Evolutionary conservation across 345 rosid species (phyloP).

Genomic region (Melaleuca alternifolia): DNA sequence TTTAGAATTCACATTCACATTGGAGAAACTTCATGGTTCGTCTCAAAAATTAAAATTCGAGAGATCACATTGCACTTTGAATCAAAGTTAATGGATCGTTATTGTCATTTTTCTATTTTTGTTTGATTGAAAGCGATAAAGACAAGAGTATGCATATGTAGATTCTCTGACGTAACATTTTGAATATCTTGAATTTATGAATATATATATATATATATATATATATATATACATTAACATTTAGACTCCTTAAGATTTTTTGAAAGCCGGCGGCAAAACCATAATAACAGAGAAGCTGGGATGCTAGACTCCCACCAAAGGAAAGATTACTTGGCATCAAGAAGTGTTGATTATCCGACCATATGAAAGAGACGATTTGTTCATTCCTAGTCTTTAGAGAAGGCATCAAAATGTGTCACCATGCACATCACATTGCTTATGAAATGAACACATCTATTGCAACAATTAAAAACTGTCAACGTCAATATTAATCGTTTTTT

Average conservation of each 20-base stretch:
- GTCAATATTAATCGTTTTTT: neutral
- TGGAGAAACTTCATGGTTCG: too few relatives aligned
- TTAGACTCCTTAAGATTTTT: neutral
- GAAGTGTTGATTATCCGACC: too few relatives aligned
- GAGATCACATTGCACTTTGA: too few relatives aligned
- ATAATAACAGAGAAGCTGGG: neutral
- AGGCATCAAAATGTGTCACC: neutral
- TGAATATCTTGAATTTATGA: neutral
- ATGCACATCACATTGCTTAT: neutral
- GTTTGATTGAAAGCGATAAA: neutral
- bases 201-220: too few relatives aligned
- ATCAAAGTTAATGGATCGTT: too few relatives aligned
- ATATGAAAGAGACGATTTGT: neutral
- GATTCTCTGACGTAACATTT: neutral
- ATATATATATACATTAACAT: too few relatives aligned
- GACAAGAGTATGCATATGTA: neutral
- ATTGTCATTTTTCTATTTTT: neutral
- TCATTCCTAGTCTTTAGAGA: neutral
- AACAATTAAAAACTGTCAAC: neutral
- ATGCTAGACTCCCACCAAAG: neutral
- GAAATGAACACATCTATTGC: neutral
- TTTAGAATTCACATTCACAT: too few relatives aligned
- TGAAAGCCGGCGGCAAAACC: neutral
- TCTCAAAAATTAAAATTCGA: too few relatives aligned
- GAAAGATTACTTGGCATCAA: neutral